Conservation (phyloP, 108 stramenopile species). For the Fragilariopsis cylindrus region DNA sequence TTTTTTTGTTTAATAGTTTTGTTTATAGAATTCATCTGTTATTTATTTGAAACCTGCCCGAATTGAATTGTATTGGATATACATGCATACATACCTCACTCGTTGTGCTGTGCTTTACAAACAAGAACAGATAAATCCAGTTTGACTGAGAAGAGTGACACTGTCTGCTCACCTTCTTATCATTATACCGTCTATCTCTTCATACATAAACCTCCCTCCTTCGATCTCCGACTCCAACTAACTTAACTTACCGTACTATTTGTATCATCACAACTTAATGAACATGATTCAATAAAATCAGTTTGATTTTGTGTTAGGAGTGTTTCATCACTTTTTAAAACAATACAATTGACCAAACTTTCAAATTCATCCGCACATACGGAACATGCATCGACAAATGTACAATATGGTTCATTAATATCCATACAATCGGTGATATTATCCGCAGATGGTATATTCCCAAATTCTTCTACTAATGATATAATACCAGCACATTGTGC, state of each 20-base stretch:
- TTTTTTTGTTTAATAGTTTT: too few species aligned
- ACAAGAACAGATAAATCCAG: too few species aligned
- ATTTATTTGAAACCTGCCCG: too few species aligned
- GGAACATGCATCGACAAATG: background rate
- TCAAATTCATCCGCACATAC: background rate
- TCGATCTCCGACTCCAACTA: too few species aligned
- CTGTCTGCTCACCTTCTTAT: too few species aligned
- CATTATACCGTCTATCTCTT: too few species aligned
- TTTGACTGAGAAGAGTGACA: too few species aligned
- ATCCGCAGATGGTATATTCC: background rate
- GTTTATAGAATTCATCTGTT: too few species aligned
- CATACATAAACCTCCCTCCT: too few species aligned
- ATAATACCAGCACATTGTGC: background rate
- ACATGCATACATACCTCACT: too few species aligned
- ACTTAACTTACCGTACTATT: background rate
- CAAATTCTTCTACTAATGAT: background rate
- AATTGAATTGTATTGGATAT: too few species aligned
- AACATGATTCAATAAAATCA: slow-evolving; percentile 3
- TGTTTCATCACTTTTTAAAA: background rate
- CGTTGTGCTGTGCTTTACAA: too few species aligned
- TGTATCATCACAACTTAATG: background rate
- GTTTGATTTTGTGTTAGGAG: background rate
- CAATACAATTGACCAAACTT: background rate
- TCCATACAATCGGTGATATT: background rate
- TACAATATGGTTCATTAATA: slow-evolving; percentile 6